These are phyloP conservation scores for Maudiozyma serrabonitensis DNA, from an alignment of 805 yeast genomes.

Conservation along the genomic window DNA sequence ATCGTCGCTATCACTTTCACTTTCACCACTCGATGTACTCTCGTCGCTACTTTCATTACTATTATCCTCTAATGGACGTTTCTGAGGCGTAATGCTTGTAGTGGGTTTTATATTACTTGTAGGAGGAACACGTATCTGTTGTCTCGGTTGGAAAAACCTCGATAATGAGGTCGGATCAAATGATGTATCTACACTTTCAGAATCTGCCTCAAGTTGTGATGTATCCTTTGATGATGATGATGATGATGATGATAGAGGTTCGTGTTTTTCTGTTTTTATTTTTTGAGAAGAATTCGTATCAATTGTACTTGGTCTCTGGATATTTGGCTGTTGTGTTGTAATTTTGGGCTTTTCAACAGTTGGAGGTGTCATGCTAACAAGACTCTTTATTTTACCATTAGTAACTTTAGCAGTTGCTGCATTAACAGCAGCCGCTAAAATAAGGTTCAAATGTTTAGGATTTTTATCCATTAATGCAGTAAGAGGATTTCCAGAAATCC, in stretches of 20 bases:
- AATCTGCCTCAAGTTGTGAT: not conserved
- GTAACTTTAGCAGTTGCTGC: constrained; percentile 61
- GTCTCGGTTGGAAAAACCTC: constrained; percentile 29
- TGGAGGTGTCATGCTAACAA: constrained; percentile 26
- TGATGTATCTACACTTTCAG: constrained; percentile 3
- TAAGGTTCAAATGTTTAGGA: constrained; percentile 70
- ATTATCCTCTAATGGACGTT: constrained; percentile 11
- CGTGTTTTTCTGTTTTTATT: not conserved
- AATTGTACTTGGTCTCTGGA: not conserved
- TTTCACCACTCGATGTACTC: constrained; percentile 21
- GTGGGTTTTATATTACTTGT: constrained; percentile 9
- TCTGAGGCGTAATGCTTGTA: constrained; percentile 14
- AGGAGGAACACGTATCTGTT: constrained; percentile 13
- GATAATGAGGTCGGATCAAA: constrained; percentile 31
- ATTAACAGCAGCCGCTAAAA: constrained; percentile 69
- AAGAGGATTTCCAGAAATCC: constrained; percentile 69
- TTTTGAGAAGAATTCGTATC: not conserved
- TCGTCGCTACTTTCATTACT: constrained; percentile 2
- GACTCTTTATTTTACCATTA: constrained; percentile 41
- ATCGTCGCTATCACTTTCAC: constrained; percentile 24
- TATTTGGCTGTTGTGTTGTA: not conserved
- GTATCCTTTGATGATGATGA: not conserved
- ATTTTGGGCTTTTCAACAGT: not conserved
- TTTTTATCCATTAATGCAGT: constrained; percentile 71
- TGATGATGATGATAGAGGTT: not conserved